Percentiles rank a stretch among this genome's conserved stretches.
phyloP scores from a whole-genome alignment of 768 basidiomycete species.

The Dentipellis sp. region DNA sequence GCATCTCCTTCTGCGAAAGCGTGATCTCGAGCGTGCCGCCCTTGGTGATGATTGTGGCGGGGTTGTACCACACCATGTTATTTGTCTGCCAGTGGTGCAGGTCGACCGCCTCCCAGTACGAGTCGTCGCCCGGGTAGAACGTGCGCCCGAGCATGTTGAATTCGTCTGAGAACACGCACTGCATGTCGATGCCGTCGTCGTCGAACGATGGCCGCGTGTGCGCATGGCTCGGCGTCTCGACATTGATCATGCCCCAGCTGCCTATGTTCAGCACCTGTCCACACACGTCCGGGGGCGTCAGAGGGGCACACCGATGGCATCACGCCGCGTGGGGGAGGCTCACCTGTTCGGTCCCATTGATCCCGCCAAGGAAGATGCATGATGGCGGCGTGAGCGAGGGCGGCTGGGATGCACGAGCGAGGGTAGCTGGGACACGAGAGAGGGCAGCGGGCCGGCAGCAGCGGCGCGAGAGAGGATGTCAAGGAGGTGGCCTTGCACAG shows the following conservation, averaged over 20 bases:
- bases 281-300: neutral
- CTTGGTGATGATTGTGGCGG: constrained; percentile 42
- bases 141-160: constrained; percentile 45
- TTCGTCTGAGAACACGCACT: constrained; percentile 64
- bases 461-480: no score
- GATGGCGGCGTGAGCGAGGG: no score
- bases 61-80: constrained; percentile 80
- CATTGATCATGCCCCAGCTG: constrained; percentile 41
- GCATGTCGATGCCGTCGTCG: constrained; percentile 51
- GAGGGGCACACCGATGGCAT: no score
- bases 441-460: no score
- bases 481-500: no score
- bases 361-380: constrained; percentile 38
- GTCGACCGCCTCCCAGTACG: constrained; percentile 64
- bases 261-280: constrained; percentile 42
- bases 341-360: constrained; percentile 38
- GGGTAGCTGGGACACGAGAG: no score
- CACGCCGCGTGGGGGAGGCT: no score
- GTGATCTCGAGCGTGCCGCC: constrained; percentile 35
- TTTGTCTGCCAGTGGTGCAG: constrained; percentile 39
- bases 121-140: constrained; percentile 54
- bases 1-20: constrained; percentile 53
- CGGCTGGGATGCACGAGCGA: no score
- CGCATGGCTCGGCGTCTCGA: constrained; percentile 48
- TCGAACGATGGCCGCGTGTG: constrained; percentile 44